These are phyloP conservation scores for Zizania palustris DNA, from an alignment of 202 grass and related monocot species.

Conservation along the genomic window DNA sequence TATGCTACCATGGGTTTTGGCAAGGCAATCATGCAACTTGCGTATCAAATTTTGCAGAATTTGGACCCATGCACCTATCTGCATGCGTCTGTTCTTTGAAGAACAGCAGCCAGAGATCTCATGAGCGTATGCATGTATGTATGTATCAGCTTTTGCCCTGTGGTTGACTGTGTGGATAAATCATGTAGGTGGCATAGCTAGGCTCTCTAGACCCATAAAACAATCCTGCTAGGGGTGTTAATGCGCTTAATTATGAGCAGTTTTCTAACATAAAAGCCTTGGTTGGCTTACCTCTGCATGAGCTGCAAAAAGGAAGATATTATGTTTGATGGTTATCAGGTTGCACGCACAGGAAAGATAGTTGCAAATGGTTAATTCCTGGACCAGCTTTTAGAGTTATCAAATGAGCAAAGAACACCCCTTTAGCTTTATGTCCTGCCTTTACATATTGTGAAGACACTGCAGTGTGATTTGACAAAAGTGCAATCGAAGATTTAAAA, in stretches of 20 bases:
- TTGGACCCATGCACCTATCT: constrained; percentile 56
- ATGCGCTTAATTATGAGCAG: constrained; percentile 46
- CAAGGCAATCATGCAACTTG: constrained; percentile 46
- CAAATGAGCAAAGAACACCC: constrained; percentile 20
- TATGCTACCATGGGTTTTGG: constrained; percentile 48
- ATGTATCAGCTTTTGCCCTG: constrained; percentile 24
- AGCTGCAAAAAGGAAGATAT: constrained; percentile 43
- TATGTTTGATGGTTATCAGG: constrained; percentile 48
- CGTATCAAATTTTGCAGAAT: constrained; percentile 41
- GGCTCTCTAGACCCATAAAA: constrained; percentile 37
- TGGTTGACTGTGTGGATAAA: constrained; percentile 42
- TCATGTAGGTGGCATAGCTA: constrained; percentile 40
- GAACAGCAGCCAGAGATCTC: constrained; percentile 41
- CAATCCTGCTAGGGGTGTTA: constrained; percentile 35
- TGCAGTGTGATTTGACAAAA: constrained; percentile 37
- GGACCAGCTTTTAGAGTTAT: constrained; percentile 6
- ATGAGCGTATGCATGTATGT: not conserved
- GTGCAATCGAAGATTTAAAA: not conserved
- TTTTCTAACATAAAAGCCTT: constrained; percentile 44
- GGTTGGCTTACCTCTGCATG: constrained; percentile 46
- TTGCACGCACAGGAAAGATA: not conserved
- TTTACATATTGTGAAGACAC: constrained; percentile 2
- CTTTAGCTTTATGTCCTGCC: constrained; percentile 10
- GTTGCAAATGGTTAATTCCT: constrained; percentile 21
- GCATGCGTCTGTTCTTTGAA: constrained; percentile 41